These are phyloP conservation scores for Babesia gibsoni DNA, from an alignment of 169 alveolate genomes.

Conservation along the genomic window DNA sequence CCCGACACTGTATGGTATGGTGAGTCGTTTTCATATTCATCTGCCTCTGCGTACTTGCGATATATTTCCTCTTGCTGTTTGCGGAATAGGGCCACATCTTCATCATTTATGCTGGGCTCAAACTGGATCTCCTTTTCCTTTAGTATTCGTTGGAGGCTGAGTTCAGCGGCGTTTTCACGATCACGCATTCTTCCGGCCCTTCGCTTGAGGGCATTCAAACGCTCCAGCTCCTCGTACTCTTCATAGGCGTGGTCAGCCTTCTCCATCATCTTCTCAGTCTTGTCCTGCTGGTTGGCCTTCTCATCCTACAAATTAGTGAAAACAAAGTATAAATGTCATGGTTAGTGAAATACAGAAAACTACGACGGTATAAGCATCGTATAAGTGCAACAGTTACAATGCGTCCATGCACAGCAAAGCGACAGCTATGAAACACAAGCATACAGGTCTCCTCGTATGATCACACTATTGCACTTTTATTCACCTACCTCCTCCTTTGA, in stretches of 20 bases:
- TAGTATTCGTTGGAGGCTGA: constrained; percentile 26
- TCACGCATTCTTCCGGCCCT: constrained; percentile 63
- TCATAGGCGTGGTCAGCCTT: constrained; percentile 67
- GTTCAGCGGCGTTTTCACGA: constrained; percentile 57
- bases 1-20: neutral
- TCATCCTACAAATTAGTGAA: constrained; percentile 39
- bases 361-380: neutral
- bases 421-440: too few species aligned
- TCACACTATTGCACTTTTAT: neutral
- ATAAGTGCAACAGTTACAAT: too few species aligned
- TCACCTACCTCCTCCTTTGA: constrained; percentile 48
- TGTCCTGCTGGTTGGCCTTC: constrained; percentile 44
- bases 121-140: constrained; percentile 21
- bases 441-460: neutral
- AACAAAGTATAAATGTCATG: neutral
- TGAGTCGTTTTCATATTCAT: neutral
- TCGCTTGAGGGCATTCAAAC: constrained; percentile 55
- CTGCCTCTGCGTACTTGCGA: constrained; percentile 21
- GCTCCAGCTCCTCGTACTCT: constrained; percentile 59
- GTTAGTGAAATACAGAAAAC: too few species aligned
- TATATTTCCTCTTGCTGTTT: constrained; percentile 37
- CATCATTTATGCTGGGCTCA: constrained; percentile 42
- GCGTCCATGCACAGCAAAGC: too few species aligned
- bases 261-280: constrained; percentile 53
- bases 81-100: constrained; percentile 48